phyloP scores from a whole-genome alignment of 2,329 filamentous ascomycete species.

The Ophiostoma tasmaniense region DNA sequence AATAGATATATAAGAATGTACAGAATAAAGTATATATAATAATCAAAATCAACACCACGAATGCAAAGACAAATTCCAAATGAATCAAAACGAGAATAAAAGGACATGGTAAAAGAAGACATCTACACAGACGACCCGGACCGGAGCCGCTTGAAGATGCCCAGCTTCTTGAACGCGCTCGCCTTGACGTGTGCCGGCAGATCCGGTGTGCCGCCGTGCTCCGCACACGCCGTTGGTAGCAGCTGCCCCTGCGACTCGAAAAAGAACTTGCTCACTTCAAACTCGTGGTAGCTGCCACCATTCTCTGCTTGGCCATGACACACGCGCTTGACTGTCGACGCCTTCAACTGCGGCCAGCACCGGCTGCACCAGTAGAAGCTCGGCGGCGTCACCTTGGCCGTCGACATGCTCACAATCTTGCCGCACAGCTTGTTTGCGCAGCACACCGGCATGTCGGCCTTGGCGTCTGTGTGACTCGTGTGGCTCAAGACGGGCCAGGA shows the following conservation, averaged over 20 bases:
- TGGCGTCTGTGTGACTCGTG: no score
- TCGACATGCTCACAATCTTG: slow-evolving; percentile 25
- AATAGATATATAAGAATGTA: no score
- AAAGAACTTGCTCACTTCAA: slow-evolving; percentile 29
- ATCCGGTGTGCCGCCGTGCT: slow-evolving; percentile 14
- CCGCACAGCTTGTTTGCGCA: slow-evolving; percentile 35
- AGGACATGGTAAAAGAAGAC: not conserved
- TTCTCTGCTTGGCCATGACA: slow-evolving; percentile 23
- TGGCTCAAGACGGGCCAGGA: slow-evolving; percentile 25
- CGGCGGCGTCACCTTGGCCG: slow-evolving; percentile 22
- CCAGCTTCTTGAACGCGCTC: not conserved
- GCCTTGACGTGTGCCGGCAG: slow-evolving; percentile 3
- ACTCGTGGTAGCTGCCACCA: slow-evolving; percentile 25
- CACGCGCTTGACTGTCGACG: slow-evolving; percentile 21
- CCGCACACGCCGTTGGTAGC: slow-evolving; percentile 23
- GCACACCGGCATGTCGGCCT: slow-evolving; percentile 22
- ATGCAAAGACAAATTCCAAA: not conserved
- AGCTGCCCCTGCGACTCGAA: slow-evolving; percentile 29
- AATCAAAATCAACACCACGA: not conserved
- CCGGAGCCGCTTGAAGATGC: not conserved
- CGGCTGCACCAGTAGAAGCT: slow-evolving; percentile 28
- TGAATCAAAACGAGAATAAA: not conserved
- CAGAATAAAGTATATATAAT: not conserved
- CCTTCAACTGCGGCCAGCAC: slow-evolving; percentile 28
- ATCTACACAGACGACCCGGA: not conserved